Evolutionary conservation across 2,329 filamentous ascomycete species (phyloP).

Genomic region (Hymenoscyphus linearis): DNA sequence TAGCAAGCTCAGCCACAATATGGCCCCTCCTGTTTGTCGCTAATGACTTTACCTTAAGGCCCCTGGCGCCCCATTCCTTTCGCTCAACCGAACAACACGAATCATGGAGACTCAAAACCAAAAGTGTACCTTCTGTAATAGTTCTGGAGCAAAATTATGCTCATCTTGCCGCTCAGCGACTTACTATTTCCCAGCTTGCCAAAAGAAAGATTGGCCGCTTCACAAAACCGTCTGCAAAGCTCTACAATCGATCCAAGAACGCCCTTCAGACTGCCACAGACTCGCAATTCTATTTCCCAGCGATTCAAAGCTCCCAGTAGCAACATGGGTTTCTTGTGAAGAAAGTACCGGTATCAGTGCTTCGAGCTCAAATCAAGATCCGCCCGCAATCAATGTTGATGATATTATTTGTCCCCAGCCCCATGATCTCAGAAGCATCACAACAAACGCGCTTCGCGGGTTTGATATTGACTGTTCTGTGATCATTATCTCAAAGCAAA

Average conservation of each 20-base stretch:
- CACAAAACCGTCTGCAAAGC: constrained; percentile 7
- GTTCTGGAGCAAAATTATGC: neutral
- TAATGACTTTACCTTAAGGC: no score
- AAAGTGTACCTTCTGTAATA: neutral
- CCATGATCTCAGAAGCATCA: neutral
- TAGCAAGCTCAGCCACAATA: no score
- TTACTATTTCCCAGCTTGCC: constrained; percentile 5
- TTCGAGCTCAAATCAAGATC: neutral
- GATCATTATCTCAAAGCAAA: neutral
- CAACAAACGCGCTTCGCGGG: neutral
- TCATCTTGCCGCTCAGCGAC: constrained; percentile 2
- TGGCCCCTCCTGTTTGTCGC: no score
- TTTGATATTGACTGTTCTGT: neutral
- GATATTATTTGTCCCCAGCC: neutral
- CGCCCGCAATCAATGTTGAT: neutral
- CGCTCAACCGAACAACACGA: neutral
- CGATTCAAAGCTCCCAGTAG: neutral
- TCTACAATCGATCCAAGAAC: neutral
- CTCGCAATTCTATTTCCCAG: neutral
- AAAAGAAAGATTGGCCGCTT: constrained; percentile 7
- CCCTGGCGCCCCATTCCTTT: no score
- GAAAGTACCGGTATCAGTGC: neutral
- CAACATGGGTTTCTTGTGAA: neutral
- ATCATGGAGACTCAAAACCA: neutral
- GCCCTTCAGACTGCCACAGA: neutral